Evolutionary conservation across 2,329 filamentous ascomycete genomes (phyloP), one percentile per base, ranked within the genome.

Genomic region (Exophiala bonariae): DNA sequence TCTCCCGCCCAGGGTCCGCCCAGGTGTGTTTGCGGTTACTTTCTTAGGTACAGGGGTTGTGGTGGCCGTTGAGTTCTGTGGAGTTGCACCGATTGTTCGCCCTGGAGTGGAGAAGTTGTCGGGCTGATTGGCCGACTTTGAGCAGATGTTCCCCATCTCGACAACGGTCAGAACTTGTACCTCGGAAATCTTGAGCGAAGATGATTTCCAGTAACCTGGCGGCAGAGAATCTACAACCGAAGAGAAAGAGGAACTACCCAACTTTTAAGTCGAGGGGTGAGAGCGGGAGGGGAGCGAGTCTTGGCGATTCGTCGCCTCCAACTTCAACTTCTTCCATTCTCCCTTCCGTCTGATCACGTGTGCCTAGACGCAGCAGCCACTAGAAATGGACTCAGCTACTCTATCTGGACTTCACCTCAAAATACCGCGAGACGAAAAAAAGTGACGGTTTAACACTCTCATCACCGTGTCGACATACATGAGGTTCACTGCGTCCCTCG

Each of bases 111-210:
- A 71, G 72, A 90, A 93, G 66, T 81, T 75, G 59, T 87, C 82
- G 34, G 72, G 59, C 55, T 73, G 61, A 54, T 80, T 71, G 23
- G 81, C 72, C 49, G 76, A 78, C 67, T 89, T 90, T 65, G 89
- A 87, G 74, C 88, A 96, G 70, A 89, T 78, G 66, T 89, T 92
- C 50, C 91, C 91, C 91, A 96, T 96, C 3, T 56, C 39, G 23
- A 9, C 7, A n/a, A n/a, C n/a, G n/a, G n/a, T n/a, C n/a, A n/a
- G n/a, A n/a, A n/a, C n/a, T n/a, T n/a, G n/a, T n/a, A n/a, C n/a
- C n/a, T n/a, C n/a, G n/a, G n/a, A n/a, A n/a, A n/a, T n/a, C n/a
- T n/a, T n/a, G n/a, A 22, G 32, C 14, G n/a, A 8, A 22, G 26
- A 35, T 11, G n/a, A 9, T 31, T 31, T 8, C n/a, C 8, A n/a